These are phyloP conservation scores for Xanthoconium stramineum DNA, from an alignment of 768 basidiomycete species.

Conservation along the genomic window DNA sequence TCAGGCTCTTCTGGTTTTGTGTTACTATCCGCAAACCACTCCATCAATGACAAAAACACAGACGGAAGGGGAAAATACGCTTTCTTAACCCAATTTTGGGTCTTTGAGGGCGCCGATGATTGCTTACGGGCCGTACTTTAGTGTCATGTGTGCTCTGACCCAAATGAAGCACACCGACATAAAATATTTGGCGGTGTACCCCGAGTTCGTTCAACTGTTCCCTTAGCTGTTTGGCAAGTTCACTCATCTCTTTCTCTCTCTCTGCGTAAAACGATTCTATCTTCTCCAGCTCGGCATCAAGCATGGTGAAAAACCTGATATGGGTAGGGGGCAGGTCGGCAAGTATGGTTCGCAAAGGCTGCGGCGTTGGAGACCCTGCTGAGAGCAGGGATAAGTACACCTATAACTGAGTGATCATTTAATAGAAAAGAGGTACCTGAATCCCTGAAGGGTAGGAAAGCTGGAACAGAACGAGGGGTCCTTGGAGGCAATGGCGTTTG, in stretches of 20 bases:
- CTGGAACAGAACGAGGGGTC: neutral
- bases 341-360: constrained; percentile 48
- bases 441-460: constrained; percentile 1
- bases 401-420: neutral
- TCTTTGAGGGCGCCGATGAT: constrained; percentile 3
- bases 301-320: constrained; percentile 66
- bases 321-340: constrained; percentile 59
- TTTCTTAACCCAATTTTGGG: constrained; percentile 14
- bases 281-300: constrained; percentile 81
- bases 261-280: constrained; percentile 80
- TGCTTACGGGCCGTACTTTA: constrained; percentile 13
- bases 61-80: constrained; percentile 1
- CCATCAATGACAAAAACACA: constrained; percentile 2
- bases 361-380: too few relatives aligned
- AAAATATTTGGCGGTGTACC: constrained; percentile 59
- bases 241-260: constrained; percentile 61
- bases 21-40: neutral
- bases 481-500: neutral
- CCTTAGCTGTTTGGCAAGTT: constrained; percentile 46
- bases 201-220: constrained; percentile 73
- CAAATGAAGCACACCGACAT: constrained; percentile 40
- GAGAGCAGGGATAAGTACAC: too few relatives aligned
- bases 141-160: neutral
- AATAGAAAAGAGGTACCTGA: constrained; percentile 10
- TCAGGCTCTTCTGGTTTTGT: neutral